phyloP scores from a whole-genome alignment of 2,329 filamentous ascomycete species.

The Epicoccum nigrum region DNA sequence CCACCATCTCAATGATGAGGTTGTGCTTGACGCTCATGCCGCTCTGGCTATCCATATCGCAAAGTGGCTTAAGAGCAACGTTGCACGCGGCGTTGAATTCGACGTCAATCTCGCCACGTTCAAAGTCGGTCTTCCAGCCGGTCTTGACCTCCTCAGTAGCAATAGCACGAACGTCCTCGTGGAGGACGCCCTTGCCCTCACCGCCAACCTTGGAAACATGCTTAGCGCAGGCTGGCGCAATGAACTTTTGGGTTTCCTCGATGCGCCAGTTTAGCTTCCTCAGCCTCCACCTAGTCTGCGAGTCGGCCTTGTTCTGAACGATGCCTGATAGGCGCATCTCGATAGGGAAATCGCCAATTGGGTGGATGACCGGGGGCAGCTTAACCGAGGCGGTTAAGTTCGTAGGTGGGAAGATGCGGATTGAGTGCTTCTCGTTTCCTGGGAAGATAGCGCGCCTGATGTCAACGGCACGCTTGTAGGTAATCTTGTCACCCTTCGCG shows the following conservation, averaged over 20 bases:
- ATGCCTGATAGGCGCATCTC: slow-evolving; percentile 86
- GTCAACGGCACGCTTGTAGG: slow-evolving; percentile 70
- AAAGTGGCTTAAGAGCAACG: slow-evolving; percentile 69
- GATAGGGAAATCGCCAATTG: slow-evolving; percentile 80
- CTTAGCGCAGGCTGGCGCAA: slow-evolving; percentile 79
- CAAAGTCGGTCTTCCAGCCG: slow-evolving; percentile 87
- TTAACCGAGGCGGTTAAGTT: slow-evolving; percentile 87
- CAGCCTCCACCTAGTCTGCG: slow-evolving; percentile 83
- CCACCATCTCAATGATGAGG: slow-evolving; percentile 90
- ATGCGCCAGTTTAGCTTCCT: slow-evolving; percentile 93
- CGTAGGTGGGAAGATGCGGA: slow-evolving; percentile 94
- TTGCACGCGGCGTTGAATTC: slow-evolving; percentile 73
- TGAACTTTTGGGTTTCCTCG: slow-evolving; percentile 81
- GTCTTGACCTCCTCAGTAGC: slow-evolving; percentile 81
- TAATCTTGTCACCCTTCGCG: slow-evolving; percentile 66
- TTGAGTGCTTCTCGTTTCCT: slow-evolving; percentile 82
- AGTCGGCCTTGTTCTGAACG: slow-evolving; percentile 69
- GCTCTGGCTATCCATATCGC: slow-evolving; percentile 75
- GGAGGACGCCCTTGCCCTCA: slow-evolving; percentile 71
- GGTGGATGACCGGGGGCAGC: slow-evolving; percentile 82
- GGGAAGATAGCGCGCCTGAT: slow-evolving; percentile 81
- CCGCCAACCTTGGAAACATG: slow-evolving; percentile 71
- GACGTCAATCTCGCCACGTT: slow-evolving; percentile 77
- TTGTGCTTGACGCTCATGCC: slow-evolving; percentile 83
- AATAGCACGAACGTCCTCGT: slow-evolving; percentile 77